phyloP scores from a whole-genome alignment of 306 rosid genomes.

The Begonia peltatifolia region DNA sequence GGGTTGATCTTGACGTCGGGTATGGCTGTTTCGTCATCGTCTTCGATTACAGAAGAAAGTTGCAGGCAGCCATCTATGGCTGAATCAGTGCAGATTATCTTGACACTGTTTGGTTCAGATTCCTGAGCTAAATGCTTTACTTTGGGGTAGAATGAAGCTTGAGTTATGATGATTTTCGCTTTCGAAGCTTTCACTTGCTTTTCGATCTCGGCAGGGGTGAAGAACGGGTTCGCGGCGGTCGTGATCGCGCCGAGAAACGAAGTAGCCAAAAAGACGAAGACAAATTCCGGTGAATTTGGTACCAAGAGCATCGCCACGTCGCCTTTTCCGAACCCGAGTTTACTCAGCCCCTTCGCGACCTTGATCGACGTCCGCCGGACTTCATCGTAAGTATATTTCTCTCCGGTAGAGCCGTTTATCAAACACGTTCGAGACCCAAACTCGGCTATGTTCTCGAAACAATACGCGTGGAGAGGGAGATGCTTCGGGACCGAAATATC shows the following conservation, averaged over 20 bases:
- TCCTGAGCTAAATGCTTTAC: constrained; percentile 24
- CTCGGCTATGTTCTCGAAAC: constrained; percentile 42
- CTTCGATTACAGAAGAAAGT: constrained; percentile 18
- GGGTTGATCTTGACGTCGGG: constrained; percentile 15
- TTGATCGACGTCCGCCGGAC: constrained; percentile 28
- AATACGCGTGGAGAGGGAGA: constrained; percentile 55
- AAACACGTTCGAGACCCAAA: constrained; percentile 42
- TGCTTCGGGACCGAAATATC: constrained; percentile 58
- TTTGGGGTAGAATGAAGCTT: constrained; percentile 29
- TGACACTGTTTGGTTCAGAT: constrained; percentile 6
- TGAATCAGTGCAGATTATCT: constrained; percentile 25
- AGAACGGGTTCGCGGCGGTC: constrained; percentile 39
- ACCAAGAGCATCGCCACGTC: constrained; percentile 53
- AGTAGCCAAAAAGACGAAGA: constrained; percentile 45
- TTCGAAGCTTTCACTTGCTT: constrained; percentile 58
- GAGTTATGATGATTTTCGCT: constrained; percentile 33
- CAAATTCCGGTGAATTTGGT: constrained; percentile 60
- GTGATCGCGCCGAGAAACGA: constrained; percentile 41
- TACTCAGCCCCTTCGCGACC: constrained; percentile 35
- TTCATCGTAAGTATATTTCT: constrained; percentile 28
- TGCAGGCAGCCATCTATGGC: constrained; percentile 21
- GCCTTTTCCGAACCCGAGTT: constrained; percentile 30
- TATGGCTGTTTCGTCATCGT: constrained; percentile 8
- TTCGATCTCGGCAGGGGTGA: constrained; percentile 31
- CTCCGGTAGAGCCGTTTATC: constrained; percentile 40